Evolutionary conservation across 305 asterid species (phyloP).

Genomic region (Rubia peregrina): DNA sequence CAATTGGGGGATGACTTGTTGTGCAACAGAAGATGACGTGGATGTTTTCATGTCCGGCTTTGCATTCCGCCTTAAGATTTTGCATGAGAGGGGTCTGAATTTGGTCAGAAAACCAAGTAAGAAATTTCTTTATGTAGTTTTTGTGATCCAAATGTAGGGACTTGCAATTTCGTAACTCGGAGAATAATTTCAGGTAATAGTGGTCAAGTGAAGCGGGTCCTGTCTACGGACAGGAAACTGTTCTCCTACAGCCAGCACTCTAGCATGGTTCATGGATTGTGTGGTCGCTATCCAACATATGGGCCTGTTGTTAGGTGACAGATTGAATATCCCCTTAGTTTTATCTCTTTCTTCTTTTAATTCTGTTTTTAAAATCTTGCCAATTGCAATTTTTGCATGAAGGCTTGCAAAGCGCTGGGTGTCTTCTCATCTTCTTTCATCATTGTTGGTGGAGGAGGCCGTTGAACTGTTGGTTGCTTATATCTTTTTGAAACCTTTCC

Average conservation of each 20-base stretch:
- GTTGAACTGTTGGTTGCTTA: constrained; percentile 87
- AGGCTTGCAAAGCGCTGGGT: constrained; percentile 99
- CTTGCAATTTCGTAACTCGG: background rate
- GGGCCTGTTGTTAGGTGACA: constrained; percentile 83
- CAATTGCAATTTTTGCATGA: constrained; percentile 19
- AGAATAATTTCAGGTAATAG: constrained; percentile 35
- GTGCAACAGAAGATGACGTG: constrained; percentile 80
- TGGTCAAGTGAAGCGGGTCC: constrained; percentile 45
- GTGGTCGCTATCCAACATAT: constrained; percentile 78
- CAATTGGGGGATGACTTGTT: constrained; percentile 53
- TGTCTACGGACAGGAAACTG: constrained; percentile 60
- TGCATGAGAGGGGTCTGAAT: constrained; percentile 87
- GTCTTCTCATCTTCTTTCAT: constrained; percentile 82
- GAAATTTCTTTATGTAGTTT: constrained; percentile 14
- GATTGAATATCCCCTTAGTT: constrained; percentile 7
- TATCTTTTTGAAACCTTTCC: constrained; percentile 76
- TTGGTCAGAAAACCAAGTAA: constrained; percentile 59
- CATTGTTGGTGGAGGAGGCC: constrained; percentile 71
- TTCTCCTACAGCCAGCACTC: constrained; percentile 78
- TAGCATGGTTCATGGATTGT: constrained; percentile 82
- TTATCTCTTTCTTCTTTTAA: background rate
- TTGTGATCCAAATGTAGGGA: constrained; percentile 5
- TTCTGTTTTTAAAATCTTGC: constrained; percentile 3
- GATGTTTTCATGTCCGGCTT: constrained; percentile 87
- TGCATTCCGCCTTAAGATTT: constrained; percentile 86